Base-by-base conservation (phyloP, 192 early-diverging fungal species). In the Umbelopsis sp. region DNA sequence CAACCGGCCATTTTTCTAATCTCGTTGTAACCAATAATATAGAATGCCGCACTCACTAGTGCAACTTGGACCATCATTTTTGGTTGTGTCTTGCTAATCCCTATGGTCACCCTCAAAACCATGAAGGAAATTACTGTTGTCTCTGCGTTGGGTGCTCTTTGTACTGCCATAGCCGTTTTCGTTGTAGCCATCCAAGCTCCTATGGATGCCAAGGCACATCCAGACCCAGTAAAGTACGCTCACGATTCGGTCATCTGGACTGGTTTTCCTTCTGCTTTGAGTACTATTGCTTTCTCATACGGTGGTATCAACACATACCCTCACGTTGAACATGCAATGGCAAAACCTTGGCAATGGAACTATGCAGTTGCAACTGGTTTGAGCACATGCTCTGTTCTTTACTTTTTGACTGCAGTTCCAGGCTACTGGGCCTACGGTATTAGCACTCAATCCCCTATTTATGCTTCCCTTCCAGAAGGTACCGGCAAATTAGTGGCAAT, bases 301-400 rank as follows among this genome's bases (percentile, higher is more conserved):
- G 85, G 90, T n/a, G 93, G 93, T 43, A 92, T 91, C 66, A 92
- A 88, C 17, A 90, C 91, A 3, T 95, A 94, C 76, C 91, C 93
- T 31, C 92, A 96, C 71, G 89, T 96, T 54, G 92, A 96, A 73
- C 86, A 87, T 41, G 87, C 90, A 56, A 91, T 96, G 92, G 79
- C 80, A 38, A 85, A 89, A 45, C 92, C 92, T 12, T 45, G 78
- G 21, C 78, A 90, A 74, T 96, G 92, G 81, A 86, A 86, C 29
- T 83, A 82, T 70, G 91, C 92, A 31, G 80, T 93, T 34, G 82
- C 83, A 32, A 80, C 86, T 20, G 80, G 87, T 59, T 83, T 94
- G 70, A 68, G 71, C 4, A 85, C 90, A 20, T 93, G 94, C 59
- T 87, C 88, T 9, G 71, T 82, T 52, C 86, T 94, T 68, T 95